Percentiles rank a stretch among this genome's conserved stretches.
Evolutionary conservation across 2,329 filamentous ascomycete species (phyloP).

Genomic region (Pyrenophora teres): DNA sequence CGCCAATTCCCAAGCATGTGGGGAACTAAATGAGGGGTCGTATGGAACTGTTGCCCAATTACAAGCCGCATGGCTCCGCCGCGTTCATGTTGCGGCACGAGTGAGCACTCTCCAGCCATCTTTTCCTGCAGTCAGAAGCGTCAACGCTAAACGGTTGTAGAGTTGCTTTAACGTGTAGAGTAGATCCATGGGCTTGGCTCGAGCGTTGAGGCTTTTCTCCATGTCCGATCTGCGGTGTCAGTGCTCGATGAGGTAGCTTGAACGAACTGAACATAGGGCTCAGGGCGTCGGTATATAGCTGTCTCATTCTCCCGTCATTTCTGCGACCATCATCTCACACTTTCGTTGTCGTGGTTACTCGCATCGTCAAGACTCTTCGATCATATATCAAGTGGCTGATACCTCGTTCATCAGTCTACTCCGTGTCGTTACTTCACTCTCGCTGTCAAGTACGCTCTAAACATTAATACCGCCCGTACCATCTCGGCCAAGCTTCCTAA

Average conservation of each 20-base stretch:
- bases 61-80: slow-evolving; percentile 13
- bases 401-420: slow-evolving; percentile 46
- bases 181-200: slow-evolving; percentile 30
- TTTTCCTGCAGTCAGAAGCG: slow-evolving; percentile 25
- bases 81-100: slow-evolving; percentile 9
- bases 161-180: slow-evolving; percentile 38
- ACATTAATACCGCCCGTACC: slow-evolving; percentile 8
- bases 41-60: slow-evolving; percentile 28
- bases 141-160: slow-evolving; percentile 24
- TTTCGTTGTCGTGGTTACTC: slow-evolving; percentile 36
- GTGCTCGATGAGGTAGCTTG: slow-evolving; percentile 29
- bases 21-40: slow-evolving; percentile 31
- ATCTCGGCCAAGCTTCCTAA: slow-evolving; percentile 18
- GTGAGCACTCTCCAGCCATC: slow-evolving; percentile 29
- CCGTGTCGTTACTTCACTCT: slow-evolving; percentile 27
- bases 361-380: slow-evolving; percentile 10
- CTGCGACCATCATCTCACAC: slow-evolving; percentile 21
- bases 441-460: slow-evolving; percentile 16
- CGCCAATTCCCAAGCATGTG: slow-evolving; percentile 16
- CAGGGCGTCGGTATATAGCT: slow-evolving; percentile 36
- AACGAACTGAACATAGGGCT: slow-evolving; percentile 16
- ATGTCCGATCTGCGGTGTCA: slow-evolving; percentile 27
- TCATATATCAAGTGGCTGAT: slow-evolving; percentile 35
- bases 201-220: slow-evolving; percentile 16
- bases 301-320: slow-evolving; percentile 24